These are phyloP conservation scores for Aphanomyces euteiches DNA, from an alignment of 352 stramenopile genomes.

Conservation along the genomic window DNA sequence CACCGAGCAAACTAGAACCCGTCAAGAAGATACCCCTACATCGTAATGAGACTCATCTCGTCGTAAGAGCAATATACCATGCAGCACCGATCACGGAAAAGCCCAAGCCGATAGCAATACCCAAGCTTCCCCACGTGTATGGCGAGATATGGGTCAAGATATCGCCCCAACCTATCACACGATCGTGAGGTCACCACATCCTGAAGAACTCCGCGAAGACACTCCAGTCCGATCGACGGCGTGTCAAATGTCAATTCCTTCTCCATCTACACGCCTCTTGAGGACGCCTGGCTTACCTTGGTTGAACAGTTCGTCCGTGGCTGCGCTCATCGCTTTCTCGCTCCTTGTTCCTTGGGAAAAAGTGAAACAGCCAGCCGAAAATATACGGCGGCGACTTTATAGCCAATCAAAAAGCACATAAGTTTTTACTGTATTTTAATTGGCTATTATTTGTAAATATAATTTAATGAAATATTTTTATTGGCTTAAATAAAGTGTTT, in stretches of 20 bases:
- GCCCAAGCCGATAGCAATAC: conserved; percentile 94
- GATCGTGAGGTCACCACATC: neutral
- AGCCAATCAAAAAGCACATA: no score
- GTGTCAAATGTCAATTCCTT: no score
- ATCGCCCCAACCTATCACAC: conserved; percentile 80
- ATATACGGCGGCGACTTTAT: conserved; percentile 2
- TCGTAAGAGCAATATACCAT: conserved; percentile 50
- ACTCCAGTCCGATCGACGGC: no score
- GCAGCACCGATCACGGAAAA: conserved; percentile 97
- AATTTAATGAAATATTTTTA: neutral
- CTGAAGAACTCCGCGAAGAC: no score
- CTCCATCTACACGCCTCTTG: no score
- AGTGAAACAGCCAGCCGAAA: conserved; percentile 27
- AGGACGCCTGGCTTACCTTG: conserved; percentile 44
- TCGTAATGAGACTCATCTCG: neutral
- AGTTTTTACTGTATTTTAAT: neutral
- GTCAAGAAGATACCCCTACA: conserved; percentile 89
- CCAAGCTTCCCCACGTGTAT: conserved; percentile 97
- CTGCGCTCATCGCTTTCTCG: conserved; percentile 53
- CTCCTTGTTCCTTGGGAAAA: conserved; percentile 16
- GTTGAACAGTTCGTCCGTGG: conserved; percentile 82
- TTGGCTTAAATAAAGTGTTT: conserved; percentile 5
- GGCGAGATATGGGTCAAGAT: conserved; percentile 98
- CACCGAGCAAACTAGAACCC: conserved; percentile 95
- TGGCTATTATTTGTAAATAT: neutral